These are phyloP conservation scores for Albifimbria verrucaria DNA, from an alignment of 2,329 filamentous ascomycete species.

Conservation along the genomic window DNA sequence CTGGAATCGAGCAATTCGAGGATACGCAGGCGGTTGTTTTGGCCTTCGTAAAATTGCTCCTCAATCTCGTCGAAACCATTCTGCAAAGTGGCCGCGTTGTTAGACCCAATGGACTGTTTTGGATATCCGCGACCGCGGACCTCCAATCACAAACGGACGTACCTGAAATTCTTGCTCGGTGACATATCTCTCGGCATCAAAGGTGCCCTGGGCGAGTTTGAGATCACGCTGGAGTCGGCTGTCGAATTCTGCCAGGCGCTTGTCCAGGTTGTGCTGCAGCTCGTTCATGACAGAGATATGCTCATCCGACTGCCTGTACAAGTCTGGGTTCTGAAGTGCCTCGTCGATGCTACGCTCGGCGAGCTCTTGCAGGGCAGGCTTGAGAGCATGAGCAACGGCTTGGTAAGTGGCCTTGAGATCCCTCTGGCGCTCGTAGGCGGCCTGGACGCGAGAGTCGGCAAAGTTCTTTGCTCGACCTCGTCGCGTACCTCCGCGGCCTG, in stretches of 20 bases:
- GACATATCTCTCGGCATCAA: constrained; percentile 28
- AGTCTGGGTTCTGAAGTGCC: constrained; percentile 50
- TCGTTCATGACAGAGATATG: constrained; percentile 48
- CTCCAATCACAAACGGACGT: constrained; percentile 20
- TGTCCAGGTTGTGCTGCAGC: constrained; percentile 35
- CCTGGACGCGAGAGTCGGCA: constrained; percentile 51
- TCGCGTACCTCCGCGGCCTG: constrained; percentile 34
- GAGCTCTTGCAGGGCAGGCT: constrained; percentile 63
- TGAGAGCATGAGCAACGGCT: constrained; percentile 59
- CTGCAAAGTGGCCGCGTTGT: constrained; percentile 16
- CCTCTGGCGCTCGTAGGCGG: constrained; percentile 60
- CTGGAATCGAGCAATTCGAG: constrained; percentile 41
- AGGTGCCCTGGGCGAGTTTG: constrained; percentile 35
- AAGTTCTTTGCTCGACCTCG: constrained; percentile 56
- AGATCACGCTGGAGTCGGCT: constrained; percentile 30
- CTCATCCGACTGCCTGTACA: constrained; percentile 51
- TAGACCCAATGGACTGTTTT: constrained; percentile 13
- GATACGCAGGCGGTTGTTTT: constrained; percentile 43
- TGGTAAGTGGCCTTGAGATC: constrained; percentile 64
- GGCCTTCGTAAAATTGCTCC: constrained; percentile 41
- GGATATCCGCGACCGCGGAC: constrained; percentile 16
- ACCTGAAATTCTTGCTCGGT: constrained; percentile 34
- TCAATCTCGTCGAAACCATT: constrained; percentile 35
- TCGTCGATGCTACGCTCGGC: constrained; percentile 57
- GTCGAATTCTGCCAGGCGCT: constrained; percentile 27